Evolutionary conservation across 83 land plant genomes (phyloP).

Genomic region (Picea engelmannii): DNA sequence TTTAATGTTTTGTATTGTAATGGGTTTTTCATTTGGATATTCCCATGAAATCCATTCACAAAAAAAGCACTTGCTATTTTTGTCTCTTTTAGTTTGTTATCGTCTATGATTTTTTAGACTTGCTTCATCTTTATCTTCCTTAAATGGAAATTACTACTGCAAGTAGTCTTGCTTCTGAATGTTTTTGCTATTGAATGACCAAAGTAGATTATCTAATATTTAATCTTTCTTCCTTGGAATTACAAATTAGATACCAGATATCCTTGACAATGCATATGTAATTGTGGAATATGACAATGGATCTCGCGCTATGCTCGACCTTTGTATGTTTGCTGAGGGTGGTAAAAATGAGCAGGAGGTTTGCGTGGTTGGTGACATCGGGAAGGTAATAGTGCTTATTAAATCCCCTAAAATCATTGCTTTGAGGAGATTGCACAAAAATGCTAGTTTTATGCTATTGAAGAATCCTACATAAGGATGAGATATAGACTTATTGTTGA

Average conservation of each 20-base stretch:
- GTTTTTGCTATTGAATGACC: background rate
- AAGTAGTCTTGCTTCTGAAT: background rate
- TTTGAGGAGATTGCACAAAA: background rate
- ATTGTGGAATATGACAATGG: conserved; percentile 97
- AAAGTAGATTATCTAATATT: background rate
- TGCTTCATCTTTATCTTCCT: background rate
- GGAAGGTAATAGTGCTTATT: conserved; percentile 62
- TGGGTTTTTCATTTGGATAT: background rate
- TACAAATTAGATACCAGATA: conserved; percentile 84
- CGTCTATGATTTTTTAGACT: too few species aligned
- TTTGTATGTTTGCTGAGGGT: conserved; percentile 99
- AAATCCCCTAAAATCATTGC: background rate
- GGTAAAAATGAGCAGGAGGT: conserved; percentile 98
- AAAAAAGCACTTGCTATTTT: background rate
- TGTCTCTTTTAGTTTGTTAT: background rate
- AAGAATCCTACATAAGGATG: background rate
- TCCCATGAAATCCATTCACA: conserved; percentile 8
- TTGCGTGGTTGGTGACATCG: conserved; percentile 88
- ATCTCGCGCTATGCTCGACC: conserved; percentile 87
- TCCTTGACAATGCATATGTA: conserved; percentile 97
- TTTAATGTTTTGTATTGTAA: background rate
- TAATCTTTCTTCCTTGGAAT: background rate
- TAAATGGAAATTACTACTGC: background rate
- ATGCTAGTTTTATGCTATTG: background rate
- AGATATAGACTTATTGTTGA: background rate